Base-by-base conservation (phyloP, 768 basidiomycete genomes). In the Rossbeevera mucosa region DNA sequence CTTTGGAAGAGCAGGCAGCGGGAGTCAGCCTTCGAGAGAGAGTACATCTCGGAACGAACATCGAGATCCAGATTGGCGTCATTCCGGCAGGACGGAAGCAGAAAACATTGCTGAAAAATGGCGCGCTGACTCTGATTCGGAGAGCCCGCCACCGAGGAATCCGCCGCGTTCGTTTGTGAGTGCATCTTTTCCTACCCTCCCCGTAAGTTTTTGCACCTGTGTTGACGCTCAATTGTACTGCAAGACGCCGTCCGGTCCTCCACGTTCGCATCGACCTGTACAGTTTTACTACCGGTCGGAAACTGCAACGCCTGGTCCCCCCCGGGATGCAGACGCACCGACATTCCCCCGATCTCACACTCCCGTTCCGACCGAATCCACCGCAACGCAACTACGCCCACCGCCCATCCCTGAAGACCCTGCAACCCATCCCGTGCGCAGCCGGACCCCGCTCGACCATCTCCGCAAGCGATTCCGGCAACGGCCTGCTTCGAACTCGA, bases 401-500 rank as follows among this genome's bases (percentile, higher is more conserved):
- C 57, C 42, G 20, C 21, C 41, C 13, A 16, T 42, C 21, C 18
- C 33, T 6, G 56, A 53, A 4, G 56, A 55, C 44, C 40, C 46
- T 7, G 29, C 30, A 12, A 47, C 59, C 11, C 26, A 57, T 22
- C 29, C 51, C 2, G 47, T 56, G 21, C 66, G 60, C 36, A 40
- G 45, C 18, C 58, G 60, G 14, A 48, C 62, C 44, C 57, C 62
- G 4, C 22, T 59, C 18, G 55, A 69, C 20, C 44, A 66, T 46
- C 55, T 71, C 47, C 55, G 64, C 22, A 47, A 64, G 29, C 55
- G 63, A 44, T 60, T 64, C 58, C 66, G 64, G 31, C 63, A 64
- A 43, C 70, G 71, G 4, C 62, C 64, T 2, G 40, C 53, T 7
- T 76, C 75, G 0, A 63, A 64, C 28, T 58, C 62, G 14, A 72